Evolutionary conservation across 805 yeast species (phyloP).

Genomic region (Ogataea sp.): DNA sequence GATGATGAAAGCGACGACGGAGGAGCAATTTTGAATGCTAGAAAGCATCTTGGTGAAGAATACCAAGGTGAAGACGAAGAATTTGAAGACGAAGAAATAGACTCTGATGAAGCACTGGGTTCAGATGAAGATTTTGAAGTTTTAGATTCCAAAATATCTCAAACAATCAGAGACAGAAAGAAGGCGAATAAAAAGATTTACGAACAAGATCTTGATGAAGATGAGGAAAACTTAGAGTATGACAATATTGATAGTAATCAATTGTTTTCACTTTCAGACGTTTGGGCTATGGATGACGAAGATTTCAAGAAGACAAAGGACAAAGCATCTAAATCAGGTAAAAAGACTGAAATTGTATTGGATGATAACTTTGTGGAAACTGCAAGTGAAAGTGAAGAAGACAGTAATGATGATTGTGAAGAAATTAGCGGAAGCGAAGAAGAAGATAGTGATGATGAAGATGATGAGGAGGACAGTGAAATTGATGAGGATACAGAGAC

Average conservation of each 20-base stretch:
- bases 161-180: constrained; percentile 54
- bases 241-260: constrained; percentile 71
- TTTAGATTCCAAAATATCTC: constrained; percentile 59
- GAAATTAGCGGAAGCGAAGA: constrained; percentile 16
- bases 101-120: constrained; percentile 82
- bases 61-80: constrained; percentile 17
- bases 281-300: constrained; percentile 76
- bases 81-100: constrained; percentile 30
- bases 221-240: constrained; percentile 46
- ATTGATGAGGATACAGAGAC: constrained; percentile 35
- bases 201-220: constrained; percentile 32
- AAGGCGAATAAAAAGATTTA: constrained; percentile 3
- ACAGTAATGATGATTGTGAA: constrained; percentile 12
- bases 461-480: constrained; percentile 6
- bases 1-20: constrained; percentile 8
- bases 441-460: constrained; percentile 19
- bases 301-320: constrained; percentile 24
- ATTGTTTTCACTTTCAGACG: constrained; percentile 71
- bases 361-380: constrained; percentile 21
- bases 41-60: constrained; percentile 20
- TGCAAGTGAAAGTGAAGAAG: constrained; percentile 2
- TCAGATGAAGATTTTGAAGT: constrained; percentile 66
- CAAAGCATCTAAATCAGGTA: constrained; percentile 10
- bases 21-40: constrained; percentile 26
- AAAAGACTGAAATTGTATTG: constrained; percentile 20